These are phyloP conservation scores for Panellus pusillus DNA, from an alignment of 768 basidiomycete species.

Conservation along the genomic window DNA sequence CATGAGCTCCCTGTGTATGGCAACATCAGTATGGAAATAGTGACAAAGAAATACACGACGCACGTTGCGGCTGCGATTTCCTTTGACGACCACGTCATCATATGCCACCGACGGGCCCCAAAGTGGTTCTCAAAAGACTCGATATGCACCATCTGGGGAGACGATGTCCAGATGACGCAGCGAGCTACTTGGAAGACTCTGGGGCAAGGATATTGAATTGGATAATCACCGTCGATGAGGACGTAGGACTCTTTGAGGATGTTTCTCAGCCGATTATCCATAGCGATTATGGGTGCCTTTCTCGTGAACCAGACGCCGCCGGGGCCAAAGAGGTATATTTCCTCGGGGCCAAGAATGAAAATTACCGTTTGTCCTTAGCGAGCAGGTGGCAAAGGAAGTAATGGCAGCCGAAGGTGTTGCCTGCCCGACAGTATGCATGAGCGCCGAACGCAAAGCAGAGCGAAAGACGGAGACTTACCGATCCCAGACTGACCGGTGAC, in stretches of 20 bases:
- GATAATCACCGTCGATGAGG: not conserved
- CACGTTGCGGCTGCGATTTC: not conserved
- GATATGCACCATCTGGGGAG: no score
- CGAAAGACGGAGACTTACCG: not conserved
- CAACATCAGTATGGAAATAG: not conserved
- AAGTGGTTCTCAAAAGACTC: not conserved
- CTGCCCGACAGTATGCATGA: not conserved
- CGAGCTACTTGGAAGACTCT: not conserved
- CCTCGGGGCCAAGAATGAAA: not conserved
- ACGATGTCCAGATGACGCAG: conserved; percentile 2
- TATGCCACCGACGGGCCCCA: conserved; percentile 1
- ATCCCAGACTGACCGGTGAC: conserved; percentile 6
- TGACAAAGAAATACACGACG: not conserved
- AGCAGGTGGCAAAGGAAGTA: conserved; percentile 9
- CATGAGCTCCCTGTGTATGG: no score
- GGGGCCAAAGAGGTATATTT: not conserved
- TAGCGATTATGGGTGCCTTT: not conserved
- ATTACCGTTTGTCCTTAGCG: conserved; percentile 5
- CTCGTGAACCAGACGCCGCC: not conserved
- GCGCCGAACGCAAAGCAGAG: not conserved
- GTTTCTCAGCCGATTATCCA: not conserved
- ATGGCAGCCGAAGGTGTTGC: not conserved
- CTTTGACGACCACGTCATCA: conserved; percentile 5
- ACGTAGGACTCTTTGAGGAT: not conserved
- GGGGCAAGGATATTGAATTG: not conserved